These are phyloP conservation scores for Gloeophyllum trabeum DNA, from an alignment of 768 basidiomycete genomes.

Conservation along the genomic window DNA sequence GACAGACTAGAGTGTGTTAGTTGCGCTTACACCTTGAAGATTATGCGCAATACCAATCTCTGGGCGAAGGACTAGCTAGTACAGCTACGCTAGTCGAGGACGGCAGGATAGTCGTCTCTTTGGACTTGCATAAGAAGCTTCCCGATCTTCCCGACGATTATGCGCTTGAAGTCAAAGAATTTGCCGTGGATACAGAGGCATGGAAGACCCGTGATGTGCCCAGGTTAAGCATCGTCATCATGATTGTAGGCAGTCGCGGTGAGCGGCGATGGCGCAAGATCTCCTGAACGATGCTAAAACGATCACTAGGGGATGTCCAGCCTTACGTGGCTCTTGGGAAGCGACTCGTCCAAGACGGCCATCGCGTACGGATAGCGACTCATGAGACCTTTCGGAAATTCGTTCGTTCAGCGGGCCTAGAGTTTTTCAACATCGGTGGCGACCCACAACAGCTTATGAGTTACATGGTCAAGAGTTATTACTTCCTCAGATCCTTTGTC, in stretches of 20 bases:
- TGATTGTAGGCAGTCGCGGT: conserved; percentile 61
- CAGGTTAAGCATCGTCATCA: conserved; percentile 45
- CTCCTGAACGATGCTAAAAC: not conserved
- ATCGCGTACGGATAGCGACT: conserved; percentile 50
- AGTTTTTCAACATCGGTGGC: conserved; percentile 52
- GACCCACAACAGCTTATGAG: conserved; percentile 57
- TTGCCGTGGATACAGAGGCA: conserved; percentile 25
- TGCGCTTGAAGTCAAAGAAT: conserved; percentile 35
- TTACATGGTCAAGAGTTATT: conserved; percentile 61
- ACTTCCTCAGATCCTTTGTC: not conserved
- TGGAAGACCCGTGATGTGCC: conserved; percentile 24
- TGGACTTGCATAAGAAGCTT: conserved; percentile 36
- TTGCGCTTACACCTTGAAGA: too few species aligned
- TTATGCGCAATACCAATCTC: not conserved
- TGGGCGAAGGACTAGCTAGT: not conserved
- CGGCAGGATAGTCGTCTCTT: conserved; percentile 33
- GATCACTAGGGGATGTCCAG: conserved; percentile 54
- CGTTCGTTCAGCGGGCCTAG: conserved; percentile 37
- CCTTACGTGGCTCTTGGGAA: conserved; percentile 52
- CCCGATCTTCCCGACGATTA: conserved; percentile 40
- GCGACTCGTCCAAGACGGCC: conserved; percentile 33
- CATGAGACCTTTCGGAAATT: conserved; percentile 50
- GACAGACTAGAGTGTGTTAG: too few species aligned
- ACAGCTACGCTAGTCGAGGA: conserved; percentile 21
- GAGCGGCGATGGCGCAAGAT: conserved; percentile 6